Base-by-base conservation (phyloP, 805 yeast species). In the Barnettozyma salicaria region DNA sequence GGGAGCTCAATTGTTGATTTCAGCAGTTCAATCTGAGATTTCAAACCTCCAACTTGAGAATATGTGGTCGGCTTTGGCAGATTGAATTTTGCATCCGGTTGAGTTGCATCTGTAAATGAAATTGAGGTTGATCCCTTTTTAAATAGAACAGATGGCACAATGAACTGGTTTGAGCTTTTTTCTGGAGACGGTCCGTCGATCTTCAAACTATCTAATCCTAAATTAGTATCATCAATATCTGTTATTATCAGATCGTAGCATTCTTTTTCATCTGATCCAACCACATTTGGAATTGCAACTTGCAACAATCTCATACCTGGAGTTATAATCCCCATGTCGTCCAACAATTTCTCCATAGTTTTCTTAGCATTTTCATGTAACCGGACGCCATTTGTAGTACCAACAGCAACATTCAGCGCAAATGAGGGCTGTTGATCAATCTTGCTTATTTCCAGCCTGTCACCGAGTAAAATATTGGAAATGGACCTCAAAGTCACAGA, bases 1-100 rank as follows among this genome's bases (percentile, higher is more conserved):
- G 99, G 97, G 3, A 90, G 65, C 37, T 83, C 83, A 7, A 89
- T 76, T 0, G 89, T 76, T 6, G 81, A 68, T 36, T 77, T 68
- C 17, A 92, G 61, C 4, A 69, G 52, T 5, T 67, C 64, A 14
- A 89, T 76, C 47, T 86, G 87, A 31, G 69, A 66, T 1, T 63
- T 47, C 17, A 92, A 66, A 0, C 97, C 99, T 13, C 97, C 98
- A 6, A 92, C 76, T 16, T 68, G 64, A 4, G 65, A 53, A 42
- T 78, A 86, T 22, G 62, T 48, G 9, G 64, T 41, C 25, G 67
- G 51, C 26, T 59, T 64, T 1, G 76, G 74, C n/a, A 70, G 52
- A 25, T 55, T 48, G 28, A 72, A 73, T 43, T 69, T 71, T 9
- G 63, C 47, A 4, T 60, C 50, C 6, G 58, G 60, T 20, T 53